phyloP scores from a whole-genome alignment of 805 yeast genomes.

The Sugiyamaella smithiae region DNA sequence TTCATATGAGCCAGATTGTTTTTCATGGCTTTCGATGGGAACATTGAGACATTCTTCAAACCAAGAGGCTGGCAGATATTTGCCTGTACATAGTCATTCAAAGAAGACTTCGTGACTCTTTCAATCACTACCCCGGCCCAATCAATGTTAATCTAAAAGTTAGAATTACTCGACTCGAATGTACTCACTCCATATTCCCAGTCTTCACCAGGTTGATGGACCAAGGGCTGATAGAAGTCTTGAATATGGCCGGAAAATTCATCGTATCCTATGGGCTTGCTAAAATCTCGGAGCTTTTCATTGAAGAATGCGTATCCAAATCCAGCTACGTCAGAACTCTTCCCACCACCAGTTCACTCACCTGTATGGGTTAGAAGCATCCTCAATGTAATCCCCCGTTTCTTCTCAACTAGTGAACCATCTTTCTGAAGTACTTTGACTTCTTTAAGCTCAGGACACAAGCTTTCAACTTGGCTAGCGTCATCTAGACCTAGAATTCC shows the following conservation, averaged over 20 bases:
- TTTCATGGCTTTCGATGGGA: slow-evolving; percentile 24
- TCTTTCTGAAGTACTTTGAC: background rate
- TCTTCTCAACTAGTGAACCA: background rate
- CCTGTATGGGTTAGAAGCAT: background rate
- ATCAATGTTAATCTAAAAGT: background rate
- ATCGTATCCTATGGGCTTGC: background rate
- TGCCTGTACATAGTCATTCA: slow-evolving; percentile 16
- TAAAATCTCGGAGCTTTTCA: background rate
- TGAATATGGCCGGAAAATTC: background rate
- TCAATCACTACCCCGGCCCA: background rate
- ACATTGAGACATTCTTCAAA: slow-evolving; percentile 29
- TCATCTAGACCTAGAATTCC: background rate
- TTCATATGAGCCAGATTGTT: slow-evolving; percentile 27
- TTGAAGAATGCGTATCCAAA: background rate
- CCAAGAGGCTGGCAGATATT: slow-evolving; percentile 33
- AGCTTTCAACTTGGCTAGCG: background rate
- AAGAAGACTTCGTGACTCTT: background rate
- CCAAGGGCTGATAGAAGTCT: background rate
- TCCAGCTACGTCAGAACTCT: background rate
- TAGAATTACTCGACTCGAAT: background rate
- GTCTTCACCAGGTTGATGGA: background rate
- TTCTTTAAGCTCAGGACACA: background rate
- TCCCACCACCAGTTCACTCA: background rate
- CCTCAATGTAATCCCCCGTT: background rate
- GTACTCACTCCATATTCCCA: background rate